Base-by-base conservation (phyloP, 306 rosid genomes). In the Hippophae rhamnoides region DNA sequence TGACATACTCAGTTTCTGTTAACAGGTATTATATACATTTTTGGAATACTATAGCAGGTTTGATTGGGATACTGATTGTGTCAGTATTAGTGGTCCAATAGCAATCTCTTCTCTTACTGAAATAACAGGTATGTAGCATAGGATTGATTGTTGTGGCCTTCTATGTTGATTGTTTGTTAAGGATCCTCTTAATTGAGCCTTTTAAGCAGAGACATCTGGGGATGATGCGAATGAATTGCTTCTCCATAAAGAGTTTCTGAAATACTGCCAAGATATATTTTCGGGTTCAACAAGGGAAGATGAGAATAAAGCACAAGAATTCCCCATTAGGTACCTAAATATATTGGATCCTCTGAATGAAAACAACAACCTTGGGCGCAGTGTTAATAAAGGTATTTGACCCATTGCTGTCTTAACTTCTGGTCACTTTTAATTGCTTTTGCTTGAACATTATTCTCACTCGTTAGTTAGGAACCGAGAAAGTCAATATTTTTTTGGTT, bases 361-460 rank as follows among this genome's bases (percentile, higher is more conserved):
- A 53, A 64, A 79, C 56, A 86, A 83, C 79, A 86, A 86, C 67
- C 74, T 86, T 3, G 95, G 95, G 3, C 88, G 82, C 9, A 79
- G 90, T 26, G 82, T 86, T 69, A 67, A 60, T 64, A 57, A 43
- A 72, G 88, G 95, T 86, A 66, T 41, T 54, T 10, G 40, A 13
- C 8, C 43, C 73, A 61, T 65, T 61, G 40, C 65, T 12, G 43
- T 43, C 52, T 11, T 54, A 60, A 62, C 43, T 54, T 53, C 64
- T 59, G 52, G 7, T 66, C 57, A 13, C 13, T 43, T 40, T 64
- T 56, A 43, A 52, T 41, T 57, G 58, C 52, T 40, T 55, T 40
- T 43, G 51, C 57, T 54, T 59, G 61, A 57, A 63, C 40, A 38
- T 12, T 41, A 27, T 13, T 43, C 40, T 8, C 25, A 41, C 10